Evolutionary conservation across 257 asterid species (phyloP), one percentile per base, ranked within the genome.

Genomic region (Jacaranda copaia): DNA sequence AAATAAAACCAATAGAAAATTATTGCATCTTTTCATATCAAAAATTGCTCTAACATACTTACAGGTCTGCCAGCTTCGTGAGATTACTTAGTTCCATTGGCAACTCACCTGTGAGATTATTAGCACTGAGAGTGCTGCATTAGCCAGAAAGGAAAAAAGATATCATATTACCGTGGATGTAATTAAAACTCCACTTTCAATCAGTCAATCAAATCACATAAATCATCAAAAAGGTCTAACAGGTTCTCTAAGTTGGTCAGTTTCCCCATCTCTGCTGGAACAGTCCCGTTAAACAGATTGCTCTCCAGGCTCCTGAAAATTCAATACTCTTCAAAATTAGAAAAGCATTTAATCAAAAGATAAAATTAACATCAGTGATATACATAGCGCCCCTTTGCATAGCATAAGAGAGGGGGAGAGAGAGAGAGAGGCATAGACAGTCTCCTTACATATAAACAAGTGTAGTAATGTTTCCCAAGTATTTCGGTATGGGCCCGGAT

Each of bases 191-290:
- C 56, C 73, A 71, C 55, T 81, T 51, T 68, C 51, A 57, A 45
- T n/a, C 59, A 3, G 32, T 59, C 45, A 51, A 69, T 63, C 52
- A 66, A 25, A 73, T 42, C 25, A 38, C 39, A 58, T 72, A 42
- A 55, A 25, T 75, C 20, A 20, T 69, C 10, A 68, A 63, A 8
- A 70, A 63, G 58, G 18, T 16, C 65, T 71, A 70, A 89, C 94
- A 89, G 90, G 58, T 18, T 74, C 72, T 38, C 78, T 78, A 89
- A 89, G 85, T 87, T 88, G 72, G 76, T 71, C 72, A 88, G 82
- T 16, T 84, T 88, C 84, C 92, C 92, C 0, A 92, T 81, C 84
- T 88, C 83, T 9, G 83, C 84, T 13, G 96, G 96, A 80, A 92
- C 53, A 0, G 81, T 76, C 70, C 91, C 96, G 52, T 70, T 68